Evolutionary conservation across 192 early-diverging fungal species (phyloP), one percentile per base, ranked within the genome.

Genomic region (Chytriomyces sp.): DNA sequence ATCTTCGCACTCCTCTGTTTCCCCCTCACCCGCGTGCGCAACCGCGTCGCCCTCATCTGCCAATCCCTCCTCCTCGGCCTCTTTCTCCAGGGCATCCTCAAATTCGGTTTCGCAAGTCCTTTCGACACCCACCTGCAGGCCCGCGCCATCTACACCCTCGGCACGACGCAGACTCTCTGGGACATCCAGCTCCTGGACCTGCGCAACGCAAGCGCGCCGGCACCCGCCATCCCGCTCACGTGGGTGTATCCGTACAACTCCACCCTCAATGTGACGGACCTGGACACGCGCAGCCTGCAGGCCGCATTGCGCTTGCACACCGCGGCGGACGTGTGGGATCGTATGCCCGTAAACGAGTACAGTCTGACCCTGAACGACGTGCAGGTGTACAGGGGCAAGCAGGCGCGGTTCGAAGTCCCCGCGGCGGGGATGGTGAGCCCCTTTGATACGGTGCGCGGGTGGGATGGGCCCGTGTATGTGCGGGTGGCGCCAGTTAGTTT

Each of bases 41-140:
- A 4, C 5, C 70, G 78, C 2, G 17, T 75, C 2, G 36, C 60
- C 2, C 40, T 79, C 7, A 26, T 75, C 25, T 10, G 55, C 7
- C 74, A 77, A 39, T 58, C 60, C 4, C 56, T 73, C 39, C 36
- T 52, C 0, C 33, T 78, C 8, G 70, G 72, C 2, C 64, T 74
- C 26, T 38, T 68, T n/a, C 41, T 67, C 2, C 76, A 74, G 37
- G 78, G 78, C 10, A 52, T 80, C 0, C 33, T 72, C 5, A 64
- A 75, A 28, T 80, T 62, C 64, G 78, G 78, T 7, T 68, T 73
- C 22, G 78, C 74, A 3, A 68, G 63, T 0, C 78, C 78, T 0
- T 76, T 80, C 39, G 78, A 76, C 62, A 80, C 78, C 4, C n/a
- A 70, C 1, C 63, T 80, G 49, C 70, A 80, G 65, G 66, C 66